Percentiles rank a stretch among this genome's conserved stretches.
Evolutionary conservation across 306 rosid species (phyloP).

Genomic region (Citrullus colocynthis): DNA sequence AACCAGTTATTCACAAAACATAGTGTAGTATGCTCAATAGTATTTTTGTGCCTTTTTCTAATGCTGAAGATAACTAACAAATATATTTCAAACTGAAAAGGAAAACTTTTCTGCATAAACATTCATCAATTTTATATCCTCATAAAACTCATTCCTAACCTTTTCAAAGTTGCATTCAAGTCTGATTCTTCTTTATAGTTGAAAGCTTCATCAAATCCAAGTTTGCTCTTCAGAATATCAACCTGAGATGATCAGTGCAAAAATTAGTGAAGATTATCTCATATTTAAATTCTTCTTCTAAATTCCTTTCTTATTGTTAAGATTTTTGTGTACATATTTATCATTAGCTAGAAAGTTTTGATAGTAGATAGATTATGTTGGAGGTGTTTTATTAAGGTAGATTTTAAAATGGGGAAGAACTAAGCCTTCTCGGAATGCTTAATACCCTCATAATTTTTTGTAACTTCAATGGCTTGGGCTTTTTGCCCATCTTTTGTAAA

Average conservation of each 20-base stretch:
- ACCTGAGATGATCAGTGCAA: slow-evolving; percentile 14
- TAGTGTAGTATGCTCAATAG: not conserved
- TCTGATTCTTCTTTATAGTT: slow-evolving; percentile 55
- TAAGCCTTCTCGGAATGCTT: not conserved
- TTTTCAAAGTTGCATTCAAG: slow-evolving; percentile 41
- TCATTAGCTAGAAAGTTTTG: not conserved
- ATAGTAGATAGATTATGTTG: not conserved
- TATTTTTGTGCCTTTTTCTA: not conserved
- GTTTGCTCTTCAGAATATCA: slow-evolving; percentile 37
- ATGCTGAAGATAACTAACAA: not conserved
- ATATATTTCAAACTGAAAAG: not conserved
- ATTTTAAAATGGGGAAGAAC: not conserved
- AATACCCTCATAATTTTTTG: not conserved
- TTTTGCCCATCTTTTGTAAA: no score
- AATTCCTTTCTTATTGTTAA: not conserved
- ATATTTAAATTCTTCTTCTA: not conserved
- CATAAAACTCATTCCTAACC: slow-evolving; percentile 18
- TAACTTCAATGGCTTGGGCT: no score
- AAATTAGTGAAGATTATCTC: not conserved
- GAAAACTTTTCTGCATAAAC: not conserved
- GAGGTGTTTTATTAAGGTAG: not conserved
- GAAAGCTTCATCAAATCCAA: slow-evolving; percentile 46
- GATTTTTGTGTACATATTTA: not conserved
- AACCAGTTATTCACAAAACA: no score
- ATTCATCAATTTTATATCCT: not conserved